These are phyloP conservation scores for Ambrosiella cleistominuta DNA, from an alignment of 2,329 filamentous ascomycete species.

Conservation along the genomic window DNA sequence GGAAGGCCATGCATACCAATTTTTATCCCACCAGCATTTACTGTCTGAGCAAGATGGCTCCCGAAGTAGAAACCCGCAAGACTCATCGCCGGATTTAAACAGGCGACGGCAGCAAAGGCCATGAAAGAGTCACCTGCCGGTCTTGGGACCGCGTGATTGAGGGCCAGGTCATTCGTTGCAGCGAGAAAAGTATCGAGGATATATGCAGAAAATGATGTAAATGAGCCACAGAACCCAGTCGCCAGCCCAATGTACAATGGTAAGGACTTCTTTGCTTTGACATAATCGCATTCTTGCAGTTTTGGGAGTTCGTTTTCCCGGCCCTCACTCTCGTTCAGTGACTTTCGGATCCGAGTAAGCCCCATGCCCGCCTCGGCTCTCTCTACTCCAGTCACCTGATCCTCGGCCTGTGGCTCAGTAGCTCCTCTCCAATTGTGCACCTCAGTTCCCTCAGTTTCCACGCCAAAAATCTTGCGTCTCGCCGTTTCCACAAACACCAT, in stretches of 20 bases:
- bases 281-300: slow-evolving; percentile 19
- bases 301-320: background rate
- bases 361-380: background rate
- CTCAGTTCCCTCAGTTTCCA: background rate
- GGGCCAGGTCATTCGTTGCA: slow-evolving; percentile 51
- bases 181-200: slow-evolving; percentile 66
- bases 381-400: background rate
- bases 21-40: background rate
- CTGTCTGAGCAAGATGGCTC: slow-evolving; percentile 51
- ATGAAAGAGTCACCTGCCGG: slow-evolving; percentile 68
- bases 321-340: slow-evolving; percentile 9
- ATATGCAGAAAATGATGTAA: slow-evolving; percentile 80
- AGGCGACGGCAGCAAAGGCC: slow-evolving; percentile 58
- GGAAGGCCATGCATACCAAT: slow-evolving; percentile 5
- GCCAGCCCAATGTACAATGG: slow-evolving; percentile 75
- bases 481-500: slow-evolving; percentile 42
- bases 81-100: slow-evolving; percentile 54
- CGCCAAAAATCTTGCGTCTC: background rate
- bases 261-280: slow-evolving; percentile 62
- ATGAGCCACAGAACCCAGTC: slow-evolving; percentile 76
- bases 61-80: slow-evolving; percentile 54
- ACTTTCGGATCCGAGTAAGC: background rate
- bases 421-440: background rate
- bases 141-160: slow-evolving; percentile 26
- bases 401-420: slow-evolving; percentile 1